Conservation (phyloP, 1,139 yeast genomes). For the Candida neerlandica region DNA sequence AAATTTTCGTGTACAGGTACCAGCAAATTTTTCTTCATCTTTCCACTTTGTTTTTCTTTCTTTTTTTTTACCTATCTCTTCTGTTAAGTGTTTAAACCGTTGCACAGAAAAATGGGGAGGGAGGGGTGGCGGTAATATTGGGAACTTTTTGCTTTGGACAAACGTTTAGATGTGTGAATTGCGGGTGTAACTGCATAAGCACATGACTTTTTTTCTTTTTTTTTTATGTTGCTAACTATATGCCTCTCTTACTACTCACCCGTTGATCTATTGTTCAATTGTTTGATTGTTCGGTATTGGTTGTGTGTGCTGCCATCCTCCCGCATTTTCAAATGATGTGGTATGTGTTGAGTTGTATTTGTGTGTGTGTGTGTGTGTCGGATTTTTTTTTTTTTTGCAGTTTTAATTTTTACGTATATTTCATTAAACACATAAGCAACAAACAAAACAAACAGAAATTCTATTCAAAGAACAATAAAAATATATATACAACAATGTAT, state of each 20-base stretch:
- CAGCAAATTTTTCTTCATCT: neutral
- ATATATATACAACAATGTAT: neutral
- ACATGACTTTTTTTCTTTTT: neutral
- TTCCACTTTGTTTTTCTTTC: neutral
- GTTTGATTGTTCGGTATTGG: neutral
- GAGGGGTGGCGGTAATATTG: conserved; percentile 1
- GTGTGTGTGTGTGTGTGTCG: neutral
- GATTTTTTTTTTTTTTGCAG: neutral
- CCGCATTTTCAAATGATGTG: neutral
- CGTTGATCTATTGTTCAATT: no score
- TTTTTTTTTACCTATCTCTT: no score
- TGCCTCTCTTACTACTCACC: no score
- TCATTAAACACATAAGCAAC: neutral
- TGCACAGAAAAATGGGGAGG: neutral
- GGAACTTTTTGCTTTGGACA: neutral
- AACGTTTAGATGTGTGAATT: neutral
- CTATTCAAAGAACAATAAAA: neutral
- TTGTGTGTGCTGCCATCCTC: neutral
- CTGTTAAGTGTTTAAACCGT: neutral
- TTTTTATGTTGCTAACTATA: no score
- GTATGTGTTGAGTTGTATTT: neutral
- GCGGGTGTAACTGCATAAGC: neutral
- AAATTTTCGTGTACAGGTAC: neutral
- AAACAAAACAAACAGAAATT: neutral
- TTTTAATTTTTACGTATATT: neutral